Base-by-base conservation (phyloP, 2,329 filamentous ascomycete species). In the Thelonectria rubi region DNA sequence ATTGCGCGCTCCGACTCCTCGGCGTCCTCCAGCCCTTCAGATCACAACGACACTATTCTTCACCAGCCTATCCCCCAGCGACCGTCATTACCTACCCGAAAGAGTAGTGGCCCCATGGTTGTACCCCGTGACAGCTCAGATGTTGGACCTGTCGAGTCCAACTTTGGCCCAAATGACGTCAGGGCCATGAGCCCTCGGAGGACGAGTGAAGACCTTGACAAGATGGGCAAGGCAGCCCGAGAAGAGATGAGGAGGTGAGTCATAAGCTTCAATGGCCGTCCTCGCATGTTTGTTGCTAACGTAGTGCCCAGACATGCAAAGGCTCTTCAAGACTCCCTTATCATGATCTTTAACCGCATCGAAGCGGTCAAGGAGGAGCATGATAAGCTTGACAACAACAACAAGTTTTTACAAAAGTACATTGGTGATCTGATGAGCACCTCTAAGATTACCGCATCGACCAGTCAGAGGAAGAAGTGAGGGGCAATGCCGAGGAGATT, bases 371-470 rank as follows among this genome's bases (percentile, higher is more conserved):
- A 93, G 77, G 90, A 91, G 70, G 94, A 98, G 75, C 94, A 99
- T 75, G 93, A 97, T 80, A 97, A 97, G 79, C 88, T 99, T 56
- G 94, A 98, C 78, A 95, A 86, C 77, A 94, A 97, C 77, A 99
- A 99, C 84, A 94, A 93, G 73, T 97, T 98, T 74, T 80, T 99
- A 49, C 94, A 98, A 78, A 97, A 97, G 77, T 98, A 98, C 76
- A 98, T 98, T 72, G 94, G 94, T 67, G 94, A 97, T 74, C 84
- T 98, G 57, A 98, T 97, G 87, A 92, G 92, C 69, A 91, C 88
- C n/a, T 89, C 86, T 75, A 91, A 91, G 74, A 90, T 91, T 69
- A 91, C 88, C 1, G 83, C 88, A 2, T 81, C 84, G 1, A 79
- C 80, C 55, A 80, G 77, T 63, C 80, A 84, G 32, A 78, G 77